phyloP scores from a whole-genome alignment of 2,329 filamentous ascomycete species.

The Aureobasidium sp. region DNA sequence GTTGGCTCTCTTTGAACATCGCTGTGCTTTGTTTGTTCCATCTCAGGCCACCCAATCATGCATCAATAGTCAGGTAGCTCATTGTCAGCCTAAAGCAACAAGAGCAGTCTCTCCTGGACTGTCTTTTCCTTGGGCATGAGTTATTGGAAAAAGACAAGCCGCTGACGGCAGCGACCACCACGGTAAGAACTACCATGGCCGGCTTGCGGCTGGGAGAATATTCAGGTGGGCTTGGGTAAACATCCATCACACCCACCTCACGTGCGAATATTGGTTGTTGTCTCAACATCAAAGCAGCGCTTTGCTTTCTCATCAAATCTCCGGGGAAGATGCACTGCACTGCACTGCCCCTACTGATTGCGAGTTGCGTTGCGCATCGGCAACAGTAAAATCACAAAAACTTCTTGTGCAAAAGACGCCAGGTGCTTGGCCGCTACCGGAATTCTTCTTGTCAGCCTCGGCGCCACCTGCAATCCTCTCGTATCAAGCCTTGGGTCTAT shows the following conservation, averaged over 20 bases:
- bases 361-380: background rate
- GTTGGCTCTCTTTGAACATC: background rate
- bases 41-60: background rate
- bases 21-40: background rate
- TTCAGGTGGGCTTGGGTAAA: background rate
- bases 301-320: background rate
- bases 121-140: background rate
- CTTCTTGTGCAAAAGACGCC: background rate
- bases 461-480: constrained; percentile 6
- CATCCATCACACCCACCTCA: background rate
- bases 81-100: background rate
- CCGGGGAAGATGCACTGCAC: background rate
- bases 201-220: background rate
- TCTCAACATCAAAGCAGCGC: background rate
- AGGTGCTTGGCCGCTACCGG: background rate
- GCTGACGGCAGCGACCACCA: background rate
- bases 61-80: background rate
- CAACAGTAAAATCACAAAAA: constrained; percentile 1
- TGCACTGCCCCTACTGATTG: background rate
- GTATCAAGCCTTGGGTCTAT: background rate
- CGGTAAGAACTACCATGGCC: background rate
- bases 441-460: constrained; percentile 5
- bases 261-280: background rate
- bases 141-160: background rate
- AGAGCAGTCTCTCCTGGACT: background rate